These are phyloP conservation scores for Fusarium decemcellulare DNA, from an alignment of 2,329 filamentous ascomycete species.

Conservation along the genomic window DNA sequence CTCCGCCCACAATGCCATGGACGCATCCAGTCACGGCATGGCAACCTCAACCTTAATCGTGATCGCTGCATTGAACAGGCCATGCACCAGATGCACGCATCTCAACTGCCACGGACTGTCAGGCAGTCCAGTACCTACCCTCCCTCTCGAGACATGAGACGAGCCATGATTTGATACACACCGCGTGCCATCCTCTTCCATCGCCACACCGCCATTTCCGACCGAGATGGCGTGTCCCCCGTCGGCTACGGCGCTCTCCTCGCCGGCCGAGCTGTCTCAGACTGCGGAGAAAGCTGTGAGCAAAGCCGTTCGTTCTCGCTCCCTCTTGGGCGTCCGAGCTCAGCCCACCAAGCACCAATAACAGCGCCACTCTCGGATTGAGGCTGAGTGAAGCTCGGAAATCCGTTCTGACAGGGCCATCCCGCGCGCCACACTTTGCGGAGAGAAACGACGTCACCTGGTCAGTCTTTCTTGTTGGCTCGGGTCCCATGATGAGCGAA, in stretches of 20 bases:
- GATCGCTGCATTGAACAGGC: conserved; percentile 19
- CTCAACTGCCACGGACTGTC: neutral
- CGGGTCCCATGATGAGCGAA: neutral
- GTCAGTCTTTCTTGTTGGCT: neutral
- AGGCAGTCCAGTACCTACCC: conserved; percentile 8
- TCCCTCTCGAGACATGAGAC: conserved; percentile 38
- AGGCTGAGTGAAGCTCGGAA: conserved; percentile 14
- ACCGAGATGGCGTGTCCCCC: conserved; percentile 26
- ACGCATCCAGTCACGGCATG: conserved; percentile 32
- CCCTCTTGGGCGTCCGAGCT: conserved; percentile 20
- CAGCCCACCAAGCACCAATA: conserved; percentile 10
- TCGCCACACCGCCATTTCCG: conserved; percentile 44
- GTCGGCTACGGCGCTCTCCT: conserved; percentile 40
- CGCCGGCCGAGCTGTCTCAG: conserved; percentile 38
- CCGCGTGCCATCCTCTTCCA: conserved; percentile 31
- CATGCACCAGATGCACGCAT: conserved; percentile 19
- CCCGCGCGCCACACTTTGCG: conserved; percentile 31
- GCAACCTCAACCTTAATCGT: conserved; percentile 24
- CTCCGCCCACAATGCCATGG: conserved; percentile 19
- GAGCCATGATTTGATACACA: conserved; percentile 34
- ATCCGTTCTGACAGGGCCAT: conserved; percentile 6
- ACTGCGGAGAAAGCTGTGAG: conserved; percentile 38
- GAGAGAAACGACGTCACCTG: conserved; percentile 23
- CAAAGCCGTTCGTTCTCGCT: neutral
- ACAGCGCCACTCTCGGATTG: conserved; percentile 32